Base-by-base conservation (phyloP, 2,329 filamentous ascomycete species). In the Fusarium xyrophilum region DNA sequence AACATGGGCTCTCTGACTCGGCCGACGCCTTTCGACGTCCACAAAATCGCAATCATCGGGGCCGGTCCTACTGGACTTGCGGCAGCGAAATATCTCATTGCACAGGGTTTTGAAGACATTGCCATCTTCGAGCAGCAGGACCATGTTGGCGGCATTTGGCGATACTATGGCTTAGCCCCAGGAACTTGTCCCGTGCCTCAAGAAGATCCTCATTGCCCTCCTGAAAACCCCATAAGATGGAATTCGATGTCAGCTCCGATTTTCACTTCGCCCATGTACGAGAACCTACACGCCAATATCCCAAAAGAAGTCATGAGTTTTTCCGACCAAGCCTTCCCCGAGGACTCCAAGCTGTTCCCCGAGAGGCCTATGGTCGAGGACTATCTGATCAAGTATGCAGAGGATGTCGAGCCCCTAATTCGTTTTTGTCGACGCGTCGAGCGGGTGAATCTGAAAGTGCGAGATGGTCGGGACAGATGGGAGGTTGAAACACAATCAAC, bases 211-310 rank as follows among this genome's bases (percentile, higher is more conserved):
- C 86, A 86, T 72, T 84, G 84, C 44, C 84, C 86, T 27, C 82
- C 86, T 2, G 91, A 94, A 67, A 82, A 85, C 58, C 91, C 92
- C 8, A 78, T 89, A 60, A 87, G 83, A 81, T 75, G 77, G 21
- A 73, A 75, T 47, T 67, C 61, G 19, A 68, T 73, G 10, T 70
- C 70, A 38, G 75, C 85, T 2, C 86, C 90, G 9, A 78, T 88
- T 5, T 97, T 95, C 74, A 83, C 92, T n/a, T 93, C 91, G 21
- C 91, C 94, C 6, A 87, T 97, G 79, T 97, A 97, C 77, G 88
- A 93, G 48, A 81, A 85, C 27, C 82, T 97, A 19, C 90, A 97
- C 74, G 93, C 94, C 25, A 98, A 98, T 77, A 93, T 97, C 48
- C 92, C 93, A 0, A 88, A 91, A 62, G 83, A 84, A 0, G 77